Percentiles rank a stretch among this genome's conserved stretches.
phyloP scores from a whole-genome alignment of 768 basidiomycete genomes.

The Paxillus rubicundulus region DNA sequence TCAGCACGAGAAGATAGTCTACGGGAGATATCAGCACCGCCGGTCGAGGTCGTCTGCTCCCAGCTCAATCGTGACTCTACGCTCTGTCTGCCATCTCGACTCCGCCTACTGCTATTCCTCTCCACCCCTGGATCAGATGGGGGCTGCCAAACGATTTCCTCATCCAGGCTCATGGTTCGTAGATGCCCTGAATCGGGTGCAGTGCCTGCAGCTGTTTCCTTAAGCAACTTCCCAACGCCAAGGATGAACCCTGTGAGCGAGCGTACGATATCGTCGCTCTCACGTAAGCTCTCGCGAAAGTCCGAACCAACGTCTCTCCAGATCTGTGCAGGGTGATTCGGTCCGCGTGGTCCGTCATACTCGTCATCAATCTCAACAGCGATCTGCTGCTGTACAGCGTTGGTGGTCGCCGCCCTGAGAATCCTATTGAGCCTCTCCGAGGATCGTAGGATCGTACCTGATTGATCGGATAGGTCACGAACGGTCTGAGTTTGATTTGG shows the following conservation, averaged over 20 bases:
- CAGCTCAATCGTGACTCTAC: conserved; percentile 46
- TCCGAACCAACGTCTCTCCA: conserved; percentile 73
- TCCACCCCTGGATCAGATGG: conserved; percentile 36
- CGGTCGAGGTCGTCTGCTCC: conserved; percentile 33
- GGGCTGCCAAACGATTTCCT: conserved; percentile 39
- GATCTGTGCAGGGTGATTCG: conserved; percentile 47
- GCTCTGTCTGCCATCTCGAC: conserved; percentile 58
- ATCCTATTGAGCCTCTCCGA: conserved; percentile 67
- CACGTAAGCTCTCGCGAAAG: conserved; percentile 65
- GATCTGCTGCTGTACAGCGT: conserved; percentile 71
- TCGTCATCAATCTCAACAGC: conserved; percentile 67
- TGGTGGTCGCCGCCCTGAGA: conserved; percentile 51
- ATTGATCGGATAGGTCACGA: conserved; percentile 57
- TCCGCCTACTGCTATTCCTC: conserved; percentile 42
- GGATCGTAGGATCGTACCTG: conserved; percentile 60
- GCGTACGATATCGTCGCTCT: conserved; percentile 77
- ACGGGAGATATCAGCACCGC: conserved; percentile 24
- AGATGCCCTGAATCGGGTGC: conserved; percentile 34
- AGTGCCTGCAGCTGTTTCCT: conserved; percentile 44
- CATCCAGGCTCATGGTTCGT: conserved; percentile 56
- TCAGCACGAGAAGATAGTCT: conserved; percentile 27
- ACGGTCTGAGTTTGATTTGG: conserved; percentile 44
- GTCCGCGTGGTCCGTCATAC: conserved; percentile 17
- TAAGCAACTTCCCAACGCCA: conserved; percentile 68
- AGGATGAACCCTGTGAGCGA: conserved; percentile 73